Base-by-base conservation (phyloP, 1,284 basidiomycete species). In the Marasmius oreades region DNA sequence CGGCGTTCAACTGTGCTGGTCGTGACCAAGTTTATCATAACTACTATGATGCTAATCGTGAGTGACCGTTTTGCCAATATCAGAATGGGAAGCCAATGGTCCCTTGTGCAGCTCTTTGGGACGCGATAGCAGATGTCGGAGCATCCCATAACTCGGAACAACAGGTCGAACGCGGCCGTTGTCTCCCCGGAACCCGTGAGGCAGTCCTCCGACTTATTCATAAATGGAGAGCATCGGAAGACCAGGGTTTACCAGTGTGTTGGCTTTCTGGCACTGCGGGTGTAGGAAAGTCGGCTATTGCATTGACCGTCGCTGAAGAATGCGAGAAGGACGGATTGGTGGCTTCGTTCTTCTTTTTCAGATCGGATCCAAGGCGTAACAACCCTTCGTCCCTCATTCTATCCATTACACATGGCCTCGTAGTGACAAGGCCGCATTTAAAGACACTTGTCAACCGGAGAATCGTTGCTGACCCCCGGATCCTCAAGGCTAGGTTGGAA, bases 261-360 rank as follows among this genome's bases (percentile, higher is more conserved):
- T 42, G 39, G 39, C n/a, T 42, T n/a, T n/a, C 16, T 20, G 63
- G 63, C 4, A 33, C 50, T 5, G 61, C 59, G 7, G 63, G 63
- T 4, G 37, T 33, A 14, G 63, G 63, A 3, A 64, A 65, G 44
- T 61, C 63, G 0, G 52, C 63, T 3, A 57, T 65, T 8, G 63
- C 63, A 0, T 61, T 56, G 12, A 62, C 59, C 0, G 33, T 65
- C n/a, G 59, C 61, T 14, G 31, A 60, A 16, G 39, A 33, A 14
- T 61, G 42, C 18, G 53, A 47, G 12, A 18, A 52, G 8, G 2
- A 22, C 10, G 50, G 46, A 7, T 24, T 26, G 2, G 51, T 63
- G 4, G 60, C 50, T 3, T 58, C 63, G 3, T 61, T 52, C 31
- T 64, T 60, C 47, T 64, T 59, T 51, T 64, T 64, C 46, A 58